Base-by-base conservation (phyloP, 1,284 basidiomycete species). In the Anthracocystis panici-leucophaei region DNA sequence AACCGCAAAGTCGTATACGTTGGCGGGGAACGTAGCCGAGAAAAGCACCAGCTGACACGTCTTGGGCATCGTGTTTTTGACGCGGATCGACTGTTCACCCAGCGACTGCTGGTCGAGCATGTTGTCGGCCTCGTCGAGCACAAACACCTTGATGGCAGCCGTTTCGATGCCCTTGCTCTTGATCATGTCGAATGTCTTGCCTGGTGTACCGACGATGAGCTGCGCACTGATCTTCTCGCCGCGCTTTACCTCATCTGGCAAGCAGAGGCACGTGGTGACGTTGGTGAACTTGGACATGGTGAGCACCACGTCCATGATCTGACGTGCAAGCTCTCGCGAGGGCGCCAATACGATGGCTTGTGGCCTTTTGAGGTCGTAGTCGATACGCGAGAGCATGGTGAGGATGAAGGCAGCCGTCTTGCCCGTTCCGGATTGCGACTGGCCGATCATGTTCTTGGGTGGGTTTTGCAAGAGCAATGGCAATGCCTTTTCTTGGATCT, bases 391-490 rank as follows among this genome's bases (percentile, higher is more conserved):
- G 23, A 99, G 90, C 95, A 99, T 99, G 29, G 95, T 95, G 59
- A 99, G 89, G 14, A 95, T 93, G 85, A 99, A 99, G 2, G 97
- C 97, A 7, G 97, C 97, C 4, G 97, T 99, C 88, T 99, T 99
- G 62, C 97, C 97, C 9, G 97, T 99, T 45, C 97, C 97, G 25
- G 97, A 99, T 85, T 99, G 97, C 53, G 95, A 97, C 87, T 99
- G 97, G 11, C 95, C 97, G 86, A 99, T 99, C 91, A 99, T 96
- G 87, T 99, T 99, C 64, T 91, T 92, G 8, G 95, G 92, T 20
- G 96, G 97, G 85, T 97, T 92, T 65, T 91, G 87, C 16, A 99
- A 90, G 29, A 99, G 89, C 41, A 99, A 88, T 3, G 97, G 97
- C 29, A 99, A 88, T 23, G 97, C 97, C 71, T 93, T 92, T 88